Conservation (phyloP, 163 green algal genomes). For the Scenedesmus sp. region DNA sequence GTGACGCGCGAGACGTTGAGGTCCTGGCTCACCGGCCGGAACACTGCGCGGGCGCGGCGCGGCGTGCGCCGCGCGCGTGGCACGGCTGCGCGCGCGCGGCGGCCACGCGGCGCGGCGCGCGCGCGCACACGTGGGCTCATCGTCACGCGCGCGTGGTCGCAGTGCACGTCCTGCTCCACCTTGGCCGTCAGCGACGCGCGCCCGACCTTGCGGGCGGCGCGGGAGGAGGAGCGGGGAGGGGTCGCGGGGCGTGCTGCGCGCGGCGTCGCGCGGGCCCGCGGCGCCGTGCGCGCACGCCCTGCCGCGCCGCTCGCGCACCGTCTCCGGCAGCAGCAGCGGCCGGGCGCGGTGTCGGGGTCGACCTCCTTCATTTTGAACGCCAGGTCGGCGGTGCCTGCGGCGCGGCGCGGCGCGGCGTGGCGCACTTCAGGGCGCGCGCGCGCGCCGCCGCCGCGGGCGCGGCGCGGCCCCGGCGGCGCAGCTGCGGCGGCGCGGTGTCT, state of each 20-base stretch:
- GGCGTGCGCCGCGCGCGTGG: neutral
- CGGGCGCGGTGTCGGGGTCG: constrained; percentile 18
- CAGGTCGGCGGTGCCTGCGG: no score
- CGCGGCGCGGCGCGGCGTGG: no score
- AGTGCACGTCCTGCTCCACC: constrained; percentile 42
- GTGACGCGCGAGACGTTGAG: constrained; percentile 29
- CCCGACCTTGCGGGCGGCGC: no score
- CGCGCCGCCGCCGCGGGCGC: no score
- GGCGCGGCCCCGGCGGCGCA: no score
- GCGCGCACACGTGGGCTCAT: constrained; percentile 22
- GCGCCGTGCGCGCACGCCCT: no score
- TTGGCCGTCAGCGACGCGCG: constrained; percentile 39
- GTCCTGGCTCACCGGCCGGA: constrained; percentile 15
- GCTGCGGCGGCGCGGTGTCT: no score
- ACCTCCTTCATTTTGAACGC: constrained; percentile 47
- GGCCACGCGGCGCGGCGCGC: neutral
- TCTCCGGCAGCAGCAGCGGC: constrained; percentile 1
- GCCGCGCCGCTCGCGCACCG: neutral
- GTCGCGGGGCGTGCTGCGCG: no score
- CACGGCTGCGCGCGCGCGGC: no score
- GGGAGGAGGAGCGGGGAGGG: no score
- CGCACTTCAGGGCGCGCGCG: no score
- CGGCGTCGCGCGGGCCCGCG: no score
- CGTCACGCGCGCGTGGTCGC: constrained; percentile 20
- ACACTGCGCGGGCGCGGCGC: constrained; percentile 1